Percentiles rank a stretch among this genome's conserved stretches.
Evolutionary conservation across 352 stramenopile species (phyloP).

Genomic region (Globisporangium canariense): DNA sequence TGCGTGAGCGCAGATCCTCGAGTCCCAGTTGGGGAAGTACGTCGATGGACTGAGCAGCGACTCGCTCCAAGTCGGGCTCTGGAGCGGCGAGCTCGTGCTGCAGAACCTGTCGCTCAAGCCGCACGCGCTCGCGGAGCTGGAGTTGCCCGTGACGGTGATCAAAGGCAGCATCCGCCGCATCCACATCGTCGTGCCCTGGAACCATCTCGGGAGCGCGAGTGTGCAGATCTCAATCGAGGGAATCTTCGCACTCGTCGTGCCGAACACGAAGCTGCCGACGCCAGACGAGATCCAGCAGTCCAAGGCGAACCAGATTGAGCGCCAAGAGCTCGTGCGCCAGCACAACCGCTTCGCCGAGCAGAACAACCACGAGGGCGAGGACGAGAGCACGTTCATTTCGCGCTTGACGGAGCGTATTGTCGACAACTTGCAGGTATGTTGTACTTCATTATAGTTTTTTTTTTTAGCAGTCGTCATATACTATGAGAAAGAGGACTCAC

Average conservation of each 20-base stretch:
- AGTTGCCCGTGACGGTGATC: conserved; percentile 65
- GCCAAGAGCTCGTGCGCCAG: conserved; percentile 64
- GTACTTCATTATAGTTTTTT: not conserved
- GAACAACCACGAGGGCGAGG: conserved; percentile 37
- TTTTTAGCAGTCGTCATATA: not conserved
- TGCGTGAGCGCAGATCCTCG: conserved; percentile 40
- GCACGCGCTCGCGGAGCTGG: conserved; percentile 71
- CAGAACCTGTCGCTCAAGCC: conserved; percentile 71
- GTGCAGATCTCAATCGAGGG: conserved; percentile 75
- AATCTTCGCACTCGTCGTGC: conserved; percentile 62
- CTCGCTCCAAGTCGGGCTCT: conserved; percentile 80
- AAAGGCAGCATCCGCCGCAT: conserved; percentile 58
- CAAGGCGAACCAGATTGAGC: conserved; percentile 62
- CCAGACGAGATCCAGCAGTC: conserved; percentile 47
- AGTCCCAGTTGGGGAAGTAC: conserved; percentile 81
- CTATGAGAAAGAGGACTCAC: not conserved
- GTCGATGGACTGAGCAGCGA: conserved; percentile 73
- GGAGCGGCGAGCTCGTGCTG: conserved; percentile 79
- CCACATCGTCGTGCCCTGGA: conserved; percentile 83
- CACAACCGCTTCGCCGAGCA: conserved; percentile 56
- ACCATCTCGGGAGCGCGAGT: conserved; percentile 73
- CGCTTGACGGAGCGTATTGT: conserved; percentile 73
- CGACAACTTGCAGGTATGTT: conserved; percentile 56
- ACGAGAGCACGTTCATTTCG: conserved; percentile 80
- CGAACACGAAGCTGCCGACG: conserved; percentile 52